A percentile compares a stretch with the other conserved stretches of the same genome.
phyloP scores from a whole-genome alignment of 78 protist species.

The Pigoraptor vietnamica region DNA sequence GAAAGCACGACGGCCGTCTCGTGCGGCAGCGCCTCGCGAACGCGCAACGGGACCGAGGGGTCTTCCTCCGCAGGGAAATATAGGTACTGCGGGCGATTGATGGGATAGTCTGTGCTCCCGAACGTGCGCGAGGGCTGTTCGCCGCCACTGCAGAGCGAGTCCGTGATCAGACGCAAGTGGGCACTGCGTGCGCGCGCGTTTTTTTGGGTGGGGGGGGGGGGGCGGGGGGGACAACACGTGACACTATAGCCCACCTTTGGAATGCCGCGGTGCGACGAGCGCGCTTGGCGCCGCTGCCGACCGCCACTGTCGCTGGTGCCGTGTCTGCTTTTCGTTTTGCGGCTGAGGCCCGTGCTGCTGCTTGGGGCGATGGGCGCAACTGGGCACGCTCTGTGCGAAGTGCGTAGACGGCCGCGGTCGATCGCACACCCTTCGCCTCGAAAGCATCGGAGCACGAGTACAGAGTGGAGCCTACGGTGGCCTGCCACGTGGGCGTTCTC shows the following conservation, averaged over 20 bases:
- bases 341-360: background rate
- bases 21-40: background rate
- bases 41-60: background rate
- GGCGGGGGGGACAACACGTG: background rate
- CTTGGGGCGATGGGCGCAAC: background rate
- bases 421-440: background rate
- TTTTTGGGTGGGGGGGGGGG: too few relatives aligned
- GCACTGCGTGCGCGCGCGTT: too few relatives aligned
- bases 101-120: background rate
- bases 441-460: background rate
- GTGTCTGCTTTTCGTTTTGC: background rate
- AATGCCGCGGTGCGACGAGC: background rate
- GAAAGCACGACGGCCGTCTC: constrained; percentile 18
- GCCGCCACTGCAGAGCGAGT: background rate
- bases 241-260: background rate
- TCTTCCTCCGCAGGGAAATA: background rate
- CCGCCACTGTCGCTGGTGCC: background rate
- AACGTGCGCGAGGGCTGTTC: background rate
- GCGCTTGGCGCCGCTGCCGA: background rate
- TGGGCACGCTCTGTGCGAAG: background rate
- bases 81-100: background rate
- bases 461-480: background rate
- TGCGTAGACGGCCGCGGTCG: background rate
- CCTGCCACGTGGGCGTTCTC: background rate
- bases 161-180: too few relatives aligned